A percentile compares a stretch with the other conserved stretches of the same genome.
These are phyloP conservation scores for Marchantia paleacea DNA, from an alignment of 225 moss, liverwort and hornwort species.

Conservation along the genomic window DNA sequence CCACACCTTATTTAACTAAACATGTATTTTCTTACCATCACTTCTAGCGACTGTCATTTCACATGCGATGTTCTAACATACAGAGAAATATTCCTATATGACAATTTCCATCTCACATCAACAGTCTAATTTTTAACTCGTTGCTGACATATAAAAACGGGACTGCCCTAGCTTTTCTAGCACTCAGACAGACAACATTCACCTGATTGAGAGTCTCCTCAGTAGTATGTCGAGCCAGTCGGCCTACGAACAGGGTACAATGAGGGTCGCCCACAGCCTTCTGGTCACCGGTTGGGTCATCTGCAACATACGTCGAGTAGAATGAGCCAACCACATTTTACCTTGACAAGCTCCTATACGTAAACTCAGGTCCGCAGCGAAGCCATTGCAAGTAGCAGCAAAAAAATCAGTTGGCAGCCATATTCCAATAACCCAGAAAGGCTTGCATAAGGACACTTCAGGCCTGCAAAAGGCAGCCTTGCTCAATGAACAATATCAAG, in stretches of 20 bases:
- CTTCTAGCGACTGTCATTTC: neutral
- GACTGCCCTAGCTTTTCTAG: neutral
- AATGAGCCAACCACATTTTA: neutral
- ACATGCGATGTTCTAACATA: neutral
- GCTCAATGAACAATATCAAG: neutral
- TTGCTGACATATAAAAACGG: neutral
- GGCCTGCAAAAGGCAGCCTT: neutral
- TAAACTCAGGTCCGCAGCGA: neutral
- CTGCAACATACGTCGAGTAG: constrained; percentile 35
- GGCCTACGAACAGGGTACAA: constrained; percentile 79
- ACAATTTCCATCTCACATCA: neutral
- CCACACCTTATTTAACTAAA: neutral
- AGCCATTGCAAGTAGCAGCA: neutral
- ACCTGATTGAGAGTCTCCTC: constrained; percentile 80
- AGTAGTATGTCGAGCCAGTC: constrained; percentile 64
- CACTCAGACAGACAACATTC: neutral
- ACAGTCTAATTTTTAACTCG: neutral
- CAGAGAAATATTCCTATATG: neutral
- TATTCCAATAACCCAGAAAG: neutral
- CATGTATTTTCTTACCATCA: neutral
- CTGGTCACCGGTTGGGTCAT: constrained; percentile 82
- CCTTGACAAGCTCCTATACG: neutral
- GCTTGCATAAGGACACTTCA: neutral
- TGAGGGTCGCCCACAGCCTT: constrained; percentile 85
- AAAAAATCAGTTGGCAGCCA: neutral